phyloP scores from a whole-genome alignment of 2,329 filamentous ascomycete species.

The Ophiostoma sp. region DNA sequence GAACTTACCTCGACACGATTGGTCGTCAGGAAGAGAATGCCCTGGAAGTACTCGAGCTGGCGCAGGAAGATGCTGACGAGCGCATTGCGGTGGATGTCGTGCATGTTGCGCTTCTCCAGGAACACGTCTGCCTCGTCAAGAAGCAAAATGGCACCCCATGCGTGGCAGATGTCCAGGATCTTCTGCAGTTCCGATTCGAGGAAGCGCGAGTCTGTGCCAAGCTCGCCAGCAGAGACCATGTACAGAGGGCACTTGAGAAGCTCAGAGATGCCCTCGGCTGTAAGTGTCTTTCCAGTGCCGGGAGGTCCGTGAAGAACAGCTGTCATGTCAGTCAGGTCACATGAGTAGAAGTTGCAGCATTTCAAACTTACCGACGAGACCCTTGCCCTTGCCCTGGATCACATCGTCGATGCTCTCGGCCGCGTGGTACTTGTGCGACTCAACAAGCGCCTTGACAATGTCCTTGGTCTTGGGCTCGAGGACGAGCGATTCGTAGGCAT shows the following conservation, averaged over 20 bases:
- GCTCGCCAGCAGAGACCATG: slow-evolving; percentile 52
- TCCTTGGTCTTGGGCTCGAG: slow-evolving; percentile 57
- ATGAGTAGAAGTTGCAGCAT: no score
- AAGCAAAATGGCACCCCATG: slow-evolving; percentile 48
- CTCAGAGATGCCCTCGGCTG: slow-evolving; percentile 39
- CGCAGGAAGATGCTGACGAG: slow-evolving; percentile 72
- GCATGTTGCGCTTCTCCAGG: slow-evolving; percentile 42
- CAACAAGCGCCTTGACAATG: slow-evolving; percentile 74
- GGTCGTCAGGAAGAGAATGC: slow-evolving; percentile 83
- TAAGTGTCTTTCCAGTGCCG: slow-evolving; percentile 45
- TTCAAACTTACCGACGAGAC: slow-evolving; percentile 51
- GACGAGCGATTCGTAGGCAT: slow-evolving; percentile 76
- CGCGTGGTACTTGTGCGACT: slow-evolving; percentile 76
- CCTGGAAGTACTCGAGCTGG: slow-evolving; percentile 85
- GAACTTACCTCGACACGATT: slow-evolving; percentile 64
- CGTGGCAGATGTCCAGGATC: slow-evolving; percentile 44
- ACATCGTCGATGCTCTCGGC: slow-evolving; percentile 78
- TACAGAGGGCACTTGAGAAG: slow-evolving; percentile 42
- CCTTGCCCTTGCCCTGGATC: slow-evolving; percentile 78
- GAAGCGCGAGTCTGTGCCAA: slow-evolving; percentile 40
- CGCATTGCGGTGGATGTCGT: slow-evolving; percentile 45
- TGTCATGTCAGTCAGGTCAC: no score
- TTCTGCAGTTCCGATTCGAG: slow-evolving; percentile 45
- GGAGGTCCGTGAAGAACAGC: slow-evolving; percentile 70
- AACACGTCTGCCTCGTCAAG: slow-evolving; percentile 52